Evolutionary conservation across 345 rosid species (phyloP), one percentile per base, ranked within the genome.

Genomic region (Boechera divaricarpa): DNA sequence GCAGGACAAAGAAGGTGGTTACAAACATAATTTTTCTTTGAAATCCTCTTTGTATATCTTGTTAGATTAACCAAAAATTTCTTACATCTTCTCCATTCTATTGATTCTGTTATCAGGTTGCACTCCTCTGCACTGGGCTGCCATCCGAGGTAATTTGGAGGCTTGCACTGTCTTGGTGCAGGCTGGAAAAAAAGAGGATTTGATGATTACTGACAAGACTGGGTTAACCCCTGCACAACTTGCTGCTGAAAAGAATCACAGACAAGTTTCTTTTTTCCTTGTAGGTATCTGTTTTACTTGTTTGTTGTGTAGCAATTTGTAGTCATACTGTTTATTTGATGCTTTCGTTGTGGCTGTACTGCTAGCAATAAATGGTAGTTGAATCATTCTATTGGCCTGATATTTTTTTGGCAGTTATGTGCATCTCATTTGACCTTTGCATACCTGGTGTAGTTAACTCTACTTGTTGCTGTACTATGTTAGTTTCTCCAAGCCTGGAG

Each of bases 221-320:
- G 99, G 97, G 74, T 94, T 93, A 77, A 95, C 98, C 57, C 99
- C 99, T 3, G 98, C 97, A 15, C 99, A 95, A 77, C 99, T 95
- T 82, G 99, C 99, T 82, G 85, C 98, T 58, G 96, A 95, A 70
- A 95, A 91, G 83, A 91, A 83, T 74, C 99, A 95, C 83, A 86
- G 94, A 91, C 97, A 95, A 92, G 97, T 95, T 85, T 96, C 96
- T 41, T 91, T 88, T 87, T 93, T 95, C 85, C 98, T 96, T 81
- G 99, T 96, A 88, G 79, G 98, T 91, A 85, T 78, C 79, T 73
- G 77, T 86, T 75, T 78, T 72, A 77, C 71, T 57, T 54, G 81
- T 70, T 78, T 49, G 69, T 47, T 74, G n/a, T 35, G 47, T 51
- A 31, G 28, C 67, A 70, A 57, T 74, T 62, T 68, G 73, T 69